Evolutionary conservation across 257 asterid genomes (phyloP), one percentile per base, ranked within the genome.

Genomic region (Nicotiana benthamiana): DNA sequence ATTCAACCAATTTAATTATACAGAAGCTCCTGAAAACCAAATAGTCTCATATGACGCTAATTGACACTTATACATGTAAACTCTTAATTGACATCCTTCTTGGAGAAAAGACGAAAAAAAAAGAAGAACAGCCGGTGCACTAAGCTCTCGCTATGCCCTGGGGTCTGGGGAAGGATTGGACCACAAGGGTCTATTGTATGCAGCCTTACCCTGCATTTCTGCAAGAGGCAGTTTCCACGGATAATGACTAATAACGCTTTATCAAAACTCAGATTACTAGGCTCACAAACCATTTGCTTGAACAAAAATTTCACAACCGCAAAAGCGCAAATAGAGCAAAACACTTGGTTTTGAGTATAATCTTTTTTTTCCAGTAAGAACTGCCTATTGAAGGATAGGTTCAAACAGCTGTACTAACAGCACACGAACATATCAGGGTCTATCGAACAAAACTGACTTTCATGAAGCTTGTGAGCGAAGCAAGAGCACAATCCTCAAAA

Each of bases 401-500:
- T 6, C 56, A 48, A 48, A 46, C 26, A 48, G 78, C 16, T 2
- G 15, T 15, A 6, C 40, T 36, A 72, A 24, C 7, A 43, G 60
- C 40, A 24, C 60, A 46, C 3, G 53, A 48, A 48, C 12, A 48
- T 48, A 48, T 48, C 12, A 48, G 15, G 53, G 53, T 48, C 54
- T 48, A 2, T 12, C 16, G 5, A 13, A 48, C 78, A 48, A 46
- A 48, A 72, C 61, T 8, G 24, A 6, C 7, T 48, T 46, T 48
- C 40, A 72, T 8, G 78, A 72, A 72, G 24, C 78, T 72, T 72
- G 26, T 48, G 61, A 74, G 61, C 24, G 0, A 74, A 72, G 61
- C 40, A 48, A 15, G 22, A 72, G 59, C 81, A 68, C 52, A 52
- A 75, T 70, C 83, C 83, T 72, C 9, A 75, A 79, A 26, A 74